Evolutionary conservation across 108 stramenopile genomes (phyloP), one percentile per base, ranked within the genome.

Genomic region (Nitzschia palea): DNA sequence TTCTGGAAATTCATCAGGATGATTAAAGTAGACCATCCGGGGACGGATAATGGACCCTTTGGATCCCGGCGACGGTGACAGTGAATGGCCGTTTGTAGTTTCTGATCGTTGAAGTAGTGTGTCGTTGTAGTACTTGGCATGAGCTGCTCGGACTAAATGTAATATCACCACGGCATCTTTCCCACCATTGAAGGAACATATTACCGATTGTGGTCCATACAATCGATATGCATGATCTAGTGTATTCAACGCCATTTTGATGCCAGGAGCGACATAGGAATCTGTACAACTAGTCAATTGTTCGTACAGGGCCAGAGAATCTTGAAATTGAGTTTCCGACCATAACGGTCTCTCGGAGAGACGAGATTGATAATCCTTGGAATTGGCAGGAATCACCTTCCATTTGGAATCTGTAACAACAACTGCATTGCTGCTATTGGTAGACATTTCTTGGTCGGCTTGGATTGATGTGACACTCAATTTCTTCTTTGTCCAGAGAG

Each of bases 91-190:
- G 43, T 40, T 3, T 40, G 17, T 37, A 12, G 36, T 44, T 53
- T 22, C 17, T 48, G 12, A 42, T 23, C 22, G 51, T 29, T 29
- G 69, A 18, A 18, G 47, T 33, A 25, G 14, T 14, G 70, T 71
- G 27, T 55, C 40, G 37, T 73, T 67, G 64, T 75, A 79, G 52
- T 86, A 82, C 23, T 93, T 65, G 10, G 96, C 97, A 62, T 86
- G 80, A 0, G 90, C 97, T 2, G 96, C 98, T 36, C 99, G 84
- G 35, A 92, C 68, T 62, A 98, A 72, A 68, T 98, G 95, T 62
- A 98, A 73, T 57, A 98, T 92, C 0, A 97, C 99, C 9, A 91
- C 92, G 12, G 97, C 97, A 84, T 99, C 99, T 61, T 99, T 99
- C 4, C 99, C 99, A 5, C 99, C 99, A 81, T 99, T 99, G 82